These are phyloP conservation scores for Dactylorhiza incarnata DNA, from an alignment of 106 monocot species.

Conservation along the genomic window DNA sequence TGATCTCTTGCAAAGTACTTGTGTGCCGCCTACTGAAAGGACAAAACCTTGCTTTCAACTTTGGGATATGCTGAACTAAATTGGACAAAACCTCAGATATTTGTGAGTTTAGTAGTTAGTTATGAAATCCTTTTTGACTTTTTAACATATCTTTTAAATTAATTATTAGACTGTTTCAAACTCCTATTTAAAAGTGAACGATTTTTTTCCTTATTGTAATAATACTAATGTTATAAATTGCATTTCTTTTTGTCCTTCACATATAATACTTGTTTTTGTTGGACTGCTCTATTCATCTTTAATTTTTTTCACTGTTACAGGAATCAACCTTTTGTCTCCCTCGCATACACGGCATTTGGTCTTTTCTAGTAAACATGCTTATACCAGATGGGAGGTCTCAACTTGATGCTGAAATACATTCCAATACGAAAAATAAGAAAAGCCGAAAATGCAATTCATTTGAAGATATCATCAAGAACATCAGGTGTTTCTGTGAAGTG, in stretches of 20 bases:
- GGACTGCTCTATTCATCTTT: too few species aligned
- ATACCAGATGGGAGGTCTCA: slow-evolving; percentile 25
- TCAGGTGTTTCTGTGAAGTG: slow-evolving; percentile 63
- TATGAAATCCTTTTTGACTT: too few species aligned
- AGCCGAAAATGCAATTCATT: slow-evolving; percentile 39
- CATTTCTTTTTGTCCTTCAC: not conserved
- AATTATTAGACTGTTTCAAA: too few species aligned
- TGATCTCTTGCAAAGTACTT: too few species aligned
- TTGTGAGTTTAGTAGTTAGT: too few species aligned
- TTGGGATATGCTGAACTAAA: too few species aligned
- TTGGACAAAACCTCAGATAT: too few species aligned
- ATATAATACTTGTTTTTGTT: not conserved
- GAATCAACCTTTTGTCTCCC: slow-evolving; percentile 91
- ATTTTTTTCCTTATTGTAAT: not conserved
- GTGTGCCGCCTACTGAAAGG: too few species aligned
- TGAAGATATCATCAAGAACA: slow-evolving; percentile 50
- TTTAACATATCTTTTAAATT: too few species aligned
- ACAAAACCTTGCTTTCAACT: too few species aligned
- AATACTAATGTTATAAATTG: not conserved
- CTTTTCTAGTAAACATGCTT: slow-evolving; percentile 51
- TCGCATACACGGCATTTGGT: slow-evolving; percentile 84
- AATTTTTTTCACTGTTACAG: slow-evolving; percentile 13
- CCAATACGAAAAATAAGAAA: slow-evolving; percentile 62
- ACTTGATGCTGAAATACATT: slow-evolving; percentile 19
- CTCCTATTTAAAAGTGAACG: too few species aligned